A percentile compares a stretch with the other conserved stretches of the same genome.
phyloP scores from a whole-genome alignment of 306 rosid genomes.

The Cucurbita pepo region DNA sequence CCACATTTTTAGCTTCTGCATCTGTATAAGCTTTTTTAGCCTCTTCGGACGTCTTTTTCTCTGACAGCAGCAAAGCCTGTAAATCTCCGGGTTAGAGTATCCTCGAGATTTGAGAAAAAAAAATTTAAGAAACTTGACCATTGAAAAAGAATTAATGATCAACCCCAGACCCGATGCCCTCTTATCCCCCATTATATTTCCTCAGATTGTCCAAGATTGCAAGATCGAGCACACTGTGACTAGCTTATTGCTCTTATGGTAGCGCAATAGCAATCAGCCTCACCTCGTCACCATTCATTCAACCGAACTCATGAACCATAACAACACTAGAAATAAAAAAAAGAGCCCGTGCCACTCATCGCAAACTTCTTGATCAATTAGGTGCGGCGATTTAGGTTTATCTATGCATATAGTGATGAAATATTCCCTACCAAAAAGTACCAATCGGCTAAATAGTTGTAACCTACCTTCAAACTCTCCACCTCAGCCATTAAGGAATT shows the following conservation, averaged over 20 bases:
- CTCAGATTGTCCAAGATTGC: too few relatives aligned
- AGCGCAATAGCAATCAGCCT: too few relatives aligned
- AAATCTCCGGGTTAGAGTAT: constrained; percentile 1
- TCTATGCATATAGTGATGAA: background rate
- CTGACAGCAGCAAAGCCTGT: constrained; percentile 55
- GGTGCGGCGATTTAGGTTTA: too few relatives aligned
- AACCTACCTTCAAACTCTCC: constrained; percentile 63
- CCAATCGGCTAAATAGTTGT: background rate
- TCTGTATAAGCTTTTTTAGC: constrained; percentile 42
- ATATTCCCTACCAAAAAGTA: background rate
- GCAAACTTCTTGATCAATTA: too few relatives aligned
- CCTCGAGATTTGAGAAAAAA: background rate
- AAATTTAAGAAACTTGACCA: background rate
- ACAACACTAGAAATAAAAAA: too few relatives aligned
- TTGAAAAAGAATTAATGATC: background rate
- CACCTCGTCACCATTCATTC: too few relatives aligned
- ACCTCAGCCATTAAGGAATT: constrained; percentile 65
- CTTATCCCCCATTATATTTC: too few relatives aligned
- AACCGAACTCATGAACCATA: too few relatives aligned
- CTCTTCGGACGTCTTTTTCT: constrained; percentile 58
- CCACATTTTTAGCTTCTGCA: constrained; percentile 57
- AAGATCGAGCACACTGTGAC: too few relatives aligned
- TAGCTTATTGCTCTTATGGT: too few relatives aligned
- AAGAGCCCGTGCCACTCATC: too few relatives aligned
- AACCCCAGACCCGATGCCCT: too few relatives aligned